Conservation (phyloP, 2,329 filamentous ascomycete species). For the Colletotrichum kahawae region DNA sequence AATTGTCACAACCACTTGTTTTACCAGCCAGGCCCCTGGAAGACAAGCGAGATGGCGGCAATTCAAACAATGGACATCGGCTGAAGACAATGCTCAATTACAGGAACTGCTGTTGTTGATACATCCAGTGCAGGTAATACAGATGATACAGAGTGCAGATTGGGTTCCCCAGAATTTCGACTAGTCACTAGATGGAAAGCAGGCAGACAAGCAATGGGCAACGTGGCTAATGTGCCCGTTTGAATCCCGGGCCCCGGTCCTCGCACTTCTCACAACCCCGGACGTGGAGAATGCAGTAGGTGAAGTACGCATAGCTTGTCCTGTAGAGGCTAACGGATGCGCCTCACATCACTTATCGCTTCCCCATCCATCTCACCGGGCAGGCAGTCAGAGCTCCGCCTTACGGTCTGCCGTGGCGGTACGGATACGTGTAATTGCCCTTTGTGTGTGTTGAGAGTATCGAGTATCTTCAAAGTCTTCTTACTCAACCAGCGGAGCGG, state of each 20-base stretch:
- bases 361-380: background rate
- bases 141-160: background rate
- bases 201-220: background rate
- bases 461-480: background rate
- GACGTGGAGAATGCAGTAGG: background rate
- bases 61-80: background rate
- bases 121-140: background rate
- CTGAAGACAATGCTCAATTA: background rate
- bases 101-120: background rate
- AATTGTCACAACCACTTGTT: background rate
- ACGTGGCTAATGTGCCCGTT: background rate
- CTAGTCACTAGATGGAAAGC: background rate
- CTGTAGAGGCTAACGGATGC: background rate
- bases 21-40: background rate
- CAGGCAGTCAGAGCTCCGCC: background rate
- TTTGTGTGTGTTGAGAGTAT: background rate
- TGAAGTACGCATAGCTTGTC: background rate
- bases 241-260: background rate
- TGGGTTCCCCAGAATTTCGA: background rate
- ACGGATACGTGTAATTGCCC: background rate
- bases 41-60: background rate
- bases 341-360: background rate
- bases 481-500: background rate
- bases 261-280: background rate
- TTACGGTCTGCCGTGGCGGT: background rate